Conservation (phyloP, 2,329 filamentous ascomycete genomes). For the Calonectria fujianensis region DNA sequence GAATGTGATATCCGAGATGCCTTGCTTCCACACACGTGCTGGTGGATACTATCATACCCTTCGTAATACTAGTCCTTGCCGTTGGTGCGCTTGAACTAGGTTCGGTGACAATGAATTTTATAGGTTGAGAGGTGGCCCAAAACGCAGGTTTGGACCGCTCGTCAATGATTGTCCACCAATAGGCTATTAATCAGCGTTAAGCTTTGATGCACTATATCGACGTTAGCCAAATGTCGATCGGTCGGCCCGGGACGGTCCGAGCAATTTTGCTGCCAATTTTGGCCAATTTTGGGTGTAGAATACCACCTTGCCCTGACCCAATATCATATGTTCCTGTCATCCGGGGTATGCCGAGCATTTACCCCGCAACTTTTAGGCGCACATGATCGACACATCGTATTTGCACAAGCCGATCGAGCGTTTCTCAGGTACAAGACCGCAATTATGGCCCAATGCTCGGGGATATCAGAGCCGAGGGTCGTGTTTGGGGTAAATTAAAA, state of each 20-base stretch:
- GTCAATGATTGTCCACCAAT: conserved; percentile 20
- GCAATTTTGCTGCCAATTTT: not conserved
- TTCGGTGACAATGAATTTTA: not conserved
- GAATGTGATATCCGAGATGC: not conserved
- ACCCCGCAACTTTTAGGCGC: conserved; percentile 20
- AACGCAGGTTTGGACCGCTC: not conserved
- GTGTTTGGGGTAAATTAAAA: conserved; percentile 2
- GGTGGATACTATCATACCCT: not conserved
- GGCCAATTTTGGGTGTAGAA: not conserved
- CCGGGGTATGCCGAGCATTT: conserved; percentile 23
- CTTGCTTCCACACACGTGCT: not conserved
- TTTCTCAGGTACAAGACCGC: not conserved
- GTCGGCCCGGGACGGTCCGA: conserved; percentile 31
- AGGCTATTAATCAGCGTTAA: not conserved
- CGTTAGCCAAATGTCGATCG: conserved; percentile 10
- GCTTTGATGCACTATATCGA: not conserved
- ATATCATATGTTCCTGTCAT: conserved; percentile 22
- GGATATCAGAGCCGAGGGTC: conserved; percentile 10
- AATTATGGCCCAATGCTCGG: not conserved
- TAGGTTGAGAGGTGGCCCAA: not conserved
- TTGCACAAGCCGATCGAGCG: not conserved
- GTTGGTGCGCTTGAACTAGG: conserved; percentile 20
- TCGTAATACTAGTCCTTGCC: not conserved
- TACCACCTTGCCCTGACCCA: conserved; percentile 10
- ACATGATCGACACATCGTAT: conserved; percentile 16